Evolutionary conservation across 306 rosid genomes (phyloP), one percentile per base, ranked within the genome.

Genomic region (Pyrus pyrifolia): DNA sequence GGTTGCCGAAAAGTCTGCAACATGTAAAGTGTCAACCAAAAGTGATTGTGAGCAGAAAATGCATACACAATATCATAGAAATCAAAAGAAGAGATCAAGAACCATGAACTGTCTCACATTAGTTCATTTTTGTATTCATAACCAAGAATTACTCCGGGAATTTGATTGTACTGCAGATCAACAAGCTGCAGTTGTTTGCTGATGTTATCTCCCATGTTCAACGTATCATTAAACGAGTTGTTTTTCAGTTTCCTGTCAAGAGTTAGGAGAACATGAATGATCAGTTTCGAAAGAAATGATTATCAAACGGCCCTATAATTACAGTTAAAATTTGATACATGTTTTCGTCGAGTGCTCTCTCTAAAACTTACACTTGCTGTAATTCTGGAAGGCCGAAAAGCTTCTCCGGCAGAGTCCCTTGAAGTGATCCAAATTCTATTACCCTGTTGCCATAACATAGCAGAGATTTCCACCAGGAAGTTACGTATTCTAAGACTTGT

Each of bases 1-100:
- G 98, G 78, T 92, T 94, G 40, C 98, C 97, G 73, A 83, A 18
- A 25, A 94, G 90, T 70, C 97, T 94, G 83, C 75, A 75, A 71
- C 25, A 38, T 59, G 76, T 31, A 45, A 61, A 35, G 60, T 68
- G 46, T 64, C 70, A 80, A 67, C 19, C 74, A 78, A 70, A 46
- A 55, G 29, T 57, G 25, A 46, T 67, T 63, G 66, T 74, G 25
- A 71, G 33, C 18, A 10, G 60, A 86, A 59, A 78, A 19, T 27
- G 46, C 40, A 30, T 22, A 19, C 40, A 29, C 60, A 64, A 38
- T 15, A 25, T 70, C 38, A 61, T 59, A 25, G 55, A 74, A 62
- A 58, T 29, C 23, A 27, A 53, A 33, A 33, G 1, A 33, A 33
- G 1, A 72, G 42, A 42, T 57, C 4, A 74, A 70, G 79, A 73